phyloP scores from a whole-genome alignment of 1,284 basidiomycete species.

The Malassezia equina region DNA sequence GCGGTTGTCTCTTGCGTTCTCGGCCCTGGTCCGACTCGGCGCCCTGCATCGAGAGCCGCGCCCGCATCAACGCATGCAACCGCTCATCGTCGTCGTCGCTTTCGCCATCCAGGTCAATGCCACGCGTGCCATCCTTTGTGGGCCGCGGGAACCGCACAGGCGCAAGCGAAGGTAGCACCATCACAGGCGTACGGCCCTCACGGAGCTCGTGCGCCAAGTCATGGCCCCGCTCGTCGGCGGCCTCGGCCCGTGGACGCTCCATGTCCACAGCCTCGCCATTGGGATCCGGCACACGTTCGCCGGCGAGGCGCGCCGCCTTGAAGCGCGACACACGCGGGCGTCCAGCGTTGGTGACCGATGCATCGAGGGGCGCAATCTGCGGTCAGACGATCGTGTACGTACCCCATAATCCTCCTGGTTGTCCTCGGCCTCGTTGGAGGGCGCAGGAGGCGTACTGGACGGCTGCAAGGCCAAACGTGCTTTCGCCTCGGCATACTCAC shows the following conservation, averaged over 20 bases:
- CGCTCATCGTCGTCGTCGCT: constrained; percentile 33
- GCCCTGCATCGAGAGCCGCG: constrained; percentile 19
- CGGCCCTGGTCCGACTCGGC: not conserved
- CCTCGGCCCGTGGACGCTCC: not conserved
- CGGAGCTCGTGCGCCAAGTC: not conserved
- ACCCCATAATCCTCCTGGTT: constrained; percentile 8
- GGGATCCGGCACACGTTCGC: constrained; percentile 9
- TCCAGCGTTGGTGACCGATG: constrained; percentile 22
- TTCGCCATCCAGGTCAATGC: constrained; percentile 25
- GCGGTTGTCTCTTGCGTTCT: not conserved
- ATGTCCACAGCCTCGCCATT: not conserved
- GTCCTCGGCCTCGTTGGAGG: not conserved
- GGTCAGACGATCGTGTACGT: not conserved
- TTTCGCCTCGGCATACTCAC: constrained; percentile 38
- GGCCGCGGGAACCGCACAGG: constrained; percentile 19
- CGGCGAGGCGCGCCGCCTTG: constrained; percentile 21
- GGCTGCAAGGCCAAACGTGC: constrained; percentile 14
- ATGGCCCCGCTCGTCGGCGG: not conserved
- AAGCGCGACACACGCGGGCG: constrained; percentile 26
- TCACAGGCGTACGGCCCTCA: constrained; percentile 1
- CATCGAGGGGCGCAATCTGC: constrained; percentile 23
- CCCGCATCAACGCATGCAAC: constrained; percentile 29
- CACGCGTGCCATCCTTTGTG: not conserved
- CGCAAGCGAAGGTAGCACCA: constrained; percentile 17
- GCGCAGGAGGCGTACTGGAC: not conserved